These are phyloP conservation scores for Colletotrichum sansevieriae DNA, from an alignment of 2,329 filamentous ascomycete genomes.

Conservation along the genomic window DNA sequence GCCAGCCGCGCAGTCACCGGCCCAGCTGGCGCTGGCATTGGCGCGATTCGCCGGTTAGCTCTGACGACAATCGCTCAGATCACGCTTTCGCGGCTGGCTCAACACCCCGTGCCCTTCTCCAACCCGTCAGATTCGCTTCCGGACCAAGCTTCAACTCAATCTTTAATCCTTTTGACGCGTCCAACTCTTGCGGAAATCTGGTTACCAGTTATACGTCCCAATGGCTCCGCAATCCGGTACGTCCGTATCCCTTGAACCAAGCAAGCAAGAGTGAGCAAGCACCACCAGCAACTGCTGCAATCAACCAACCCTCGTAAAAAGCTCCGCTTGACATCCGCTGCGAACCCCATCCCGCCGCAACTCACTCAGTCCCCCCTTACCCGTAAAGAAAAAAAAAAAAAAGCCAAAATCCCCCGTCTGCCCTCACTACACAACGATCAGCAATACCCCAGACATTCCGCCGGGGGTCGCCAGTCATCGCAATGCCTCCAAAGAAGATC, in stretches of 20 bases:
- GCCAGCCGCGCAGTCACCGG: constrained; percentile 30
- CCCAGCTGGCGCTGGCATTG: constrained; percentile 25
- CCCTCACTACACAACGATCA: neutral
- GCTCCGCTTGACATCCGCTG: constrained; percentile 40
- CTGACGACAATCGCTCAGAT: constrained; percentile 33
- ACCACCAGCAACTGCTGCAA: neutral
- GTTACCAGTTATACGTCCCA: constrained; percentile 12
- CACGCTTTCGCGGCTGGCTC: constrained; percentile 20
- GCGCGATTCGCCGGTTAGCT: constrained; percentile 24
- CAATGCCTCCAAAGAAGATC: constrained; percentile 54
- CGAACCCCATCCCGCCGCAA: constrained; percentile 38
- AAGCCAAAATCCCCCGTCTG: constrained; percentile 18
- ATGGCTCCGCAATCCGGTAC: constrained; percentile 43
- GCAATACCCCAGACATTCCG: constrained; percentile 1
- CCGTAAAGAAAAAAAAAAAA: constrained; percentile 2
- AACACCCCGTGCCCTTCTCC: constrained; percentile 28
- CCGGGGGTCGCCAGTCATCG: constrained; percentile 9
- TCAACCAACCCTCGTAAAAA: constrained; percentile 33
- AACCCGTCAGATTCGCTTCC: constrained; percentile 29
- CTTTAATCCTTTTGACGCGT: constrained; percentile 9
- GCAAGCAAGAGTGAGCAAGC: neutral
- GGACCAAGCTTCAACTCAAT: constrained; percentile 28
- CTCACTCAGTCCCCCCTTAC: constrained; percentile 16
- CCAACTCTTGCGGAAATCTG: constrained; percentile 7
- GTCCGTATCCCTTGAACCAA: constrained; percentile 35